These are phyloP conservation scores for Atkinsonella texensis DNA, from an alignment of 2,329 filamentous ascomycete species.

Conservation along the genomic window DNA sequence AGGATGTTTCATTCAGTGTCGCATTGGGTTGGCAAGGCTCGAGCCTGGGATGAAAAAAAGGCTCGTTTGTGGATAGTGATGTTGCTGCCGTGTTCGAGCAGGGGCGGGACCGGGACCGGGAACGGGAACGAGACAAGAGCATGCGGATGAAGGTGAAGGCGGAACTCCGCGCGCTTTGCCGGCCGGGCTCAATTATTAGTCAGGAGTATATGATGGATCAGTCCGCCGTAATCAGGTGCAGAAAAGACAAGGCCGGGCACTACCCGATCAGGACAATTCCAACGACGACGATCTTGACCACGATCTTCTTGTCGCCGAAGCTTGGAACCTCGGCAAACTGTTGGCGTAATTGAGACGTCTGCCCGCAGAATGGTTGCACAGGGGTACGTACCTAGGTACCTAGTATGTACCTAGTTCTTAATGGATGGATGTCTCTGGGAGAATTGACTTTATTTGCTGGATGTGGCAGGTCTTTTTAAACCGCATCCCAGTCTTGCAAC, in stretches of 20 bases:
- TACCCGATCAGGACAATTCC: background rate
- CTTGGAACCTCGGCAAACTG: constrained; percentile 2
- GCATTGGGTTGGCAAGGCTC: background rate
- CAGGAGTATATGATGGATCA: background rate
- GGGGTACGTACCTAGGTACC: too few species aligned
- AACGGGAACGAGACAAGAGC: background rate
- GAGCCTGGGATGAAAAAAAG: background rate
- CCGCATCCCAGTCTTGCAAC: too few species aligned
- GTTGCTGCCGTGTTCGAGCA: background rate
- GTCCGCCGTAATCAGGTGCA: background rate
- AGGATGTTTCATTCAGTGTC: background rate
- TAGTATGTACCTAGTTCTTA: too few species aligned
- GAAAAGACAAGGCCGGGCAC: background rate
- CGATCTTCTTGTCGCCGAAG: background rate
- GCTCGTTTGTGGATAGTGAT: background rate
- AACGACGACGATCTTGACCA: background rate
- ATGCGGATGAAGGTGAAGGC: background rate
- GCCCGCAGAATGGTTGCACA: too few species aligned
- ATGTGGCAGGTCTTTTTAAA: too few species aligned
- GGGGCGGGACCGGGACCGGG: too few species aligned
- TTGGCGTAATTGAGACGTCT: background rate
- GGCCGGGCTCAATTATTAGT: constrained; percentile 4
- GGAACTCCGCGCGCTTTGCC: background rate
- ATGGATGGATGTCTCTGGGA: too few species aligned
- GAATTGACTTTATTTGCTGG: too few species aligned